Conservation (phyloP, 2,329 filamentous ascomycete genomes). For the Ramularia endophylla region DNA sequence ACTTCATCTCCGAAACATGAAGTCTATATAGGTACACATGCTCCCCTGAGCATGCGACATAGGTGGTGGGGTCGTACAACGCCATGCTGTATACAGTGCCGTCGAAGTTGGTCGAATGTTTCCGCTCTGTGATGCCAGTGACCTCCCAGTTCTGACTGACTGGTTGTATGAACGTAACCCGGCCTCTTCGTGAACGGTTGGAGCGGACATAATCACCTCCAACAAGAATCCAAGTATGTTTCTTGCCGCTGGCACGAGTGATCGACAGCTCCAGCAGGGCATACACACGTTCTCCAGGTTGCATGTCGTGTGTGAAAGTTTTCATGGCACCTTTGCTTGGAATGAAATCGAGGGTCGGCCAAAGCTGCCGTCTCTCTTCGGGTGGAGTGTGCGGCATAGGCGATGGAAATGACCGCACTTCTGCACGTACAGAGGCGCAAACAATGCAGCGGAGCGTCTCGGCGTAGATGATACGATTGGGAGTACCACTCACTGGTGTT, state of each 20-base stretch:
- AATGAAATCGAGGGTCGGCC: slow-evolving; percentile 44
- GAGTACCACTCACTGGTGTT: slow-evolving; percentile 24
- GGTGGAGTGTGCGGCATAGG: slow-evolving; percentile 19
- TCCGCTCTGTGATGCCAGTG: slow-evolving; percentile 40
- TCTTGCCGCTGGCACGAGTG: slow-evolving; percentile 38
- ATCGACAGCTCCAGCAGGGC: slow-evolving; percentile 57
- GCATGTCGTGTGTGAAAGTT: slow-evolving; percentile 37
- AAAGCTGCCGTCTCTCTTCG: slow-evolving; percentile 32
- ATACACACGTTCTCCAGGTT: slow-evolving; percentile 53
- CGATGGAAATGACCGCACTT: slow-evolving; percentile 24
- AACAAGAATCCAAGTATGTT: slow-evolving; percentile 59
- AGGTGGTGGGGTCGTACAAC: slow-evolving; percentile 50
- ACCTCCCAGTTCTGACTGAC: slow-evolving; percentile 39
- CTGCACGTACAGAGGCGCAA: slow-evolving; percentile 39
- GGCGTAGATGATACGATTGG: slow-evolving; percentile 26
- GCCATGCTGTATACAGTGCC: slow-evolving; percentile 53
- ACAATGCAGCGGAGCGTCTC: slow-evolving; percentile 39
- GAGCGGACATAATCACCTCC: slow-evolving; percentile 40
- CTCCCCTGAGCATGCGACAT: slow-evolving; percentile 44
- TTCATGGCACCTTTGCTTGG: slow-evolving; percentile 14
- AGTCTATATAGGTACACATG: slow-evolving; percentile 41
- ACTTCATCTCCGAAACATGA: slow-evolving; percentile 20
- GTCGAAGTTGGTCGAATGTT: slow-evolving; percentile 42
- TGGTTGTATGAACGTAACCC: slow-evolving; percentile 37
- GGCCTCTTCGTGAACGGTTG: slow-evolving; percentile 35